Evolutionary conservation across 306 rosid species (phyloP).

Genomic region (Abrus pulchellus): DNA sequence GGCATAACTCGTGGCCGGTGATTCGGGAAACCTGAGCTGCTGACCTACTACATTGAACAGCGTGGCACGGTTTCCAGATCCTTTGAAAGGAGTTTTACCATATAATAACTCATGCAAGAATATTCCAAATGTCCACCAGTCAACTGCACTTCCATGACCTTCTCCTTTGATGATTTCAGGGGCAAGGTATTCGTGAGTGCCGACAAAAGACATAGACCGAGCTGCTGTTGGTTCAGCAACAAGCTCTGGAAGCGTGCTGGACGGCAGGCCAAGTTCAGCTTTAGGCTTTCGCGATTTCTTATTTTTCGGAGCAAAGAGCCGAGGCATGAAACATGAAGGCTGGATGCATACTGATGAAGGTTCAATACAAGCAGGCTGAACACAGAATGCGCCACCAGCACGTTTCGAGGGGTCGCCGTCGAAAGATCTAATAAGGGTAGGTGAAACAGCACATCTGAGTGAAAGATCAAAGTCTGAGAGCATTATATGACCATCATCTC

Average conservation of each 20-base stretch:
- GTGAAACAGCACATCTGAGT: constrained; percentile 57
- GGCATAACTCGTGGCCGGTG: constrained; percentile 83
- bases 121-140: constrained; percentile 72
- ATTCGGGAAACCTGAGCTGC: constrained; percentile 81
- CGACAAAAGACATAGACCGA: constrained; percentile 64
- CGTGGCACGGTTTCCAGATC: constrained; percentile 93
- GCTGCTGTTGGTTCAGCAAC: constrained; percentile 67
- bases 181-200: constrained; percentile 67
- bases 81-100: constrained; percentile 68
- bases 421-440: constrained; percentile 49
- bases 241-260: constrained; percentile 60
- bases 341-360: constrained; percentile 67
- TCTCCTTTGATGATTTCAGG: constrained; percentile 69
- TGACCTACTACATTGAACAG: constrained; percentile 95
- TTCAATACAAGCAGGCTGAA: constrained; percentile 58
- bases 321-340: constrained; percentile 61
- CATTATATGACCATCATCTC: constrained; percentile 72
- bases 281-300: constrained; percentile 56
- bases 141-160: constrained; percentile 73
- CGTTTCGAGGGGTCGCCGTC: constrained; percentile 53
- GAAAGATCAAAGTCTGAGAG: constrained; percentile 62
- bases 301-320: constrained; percentile 50
- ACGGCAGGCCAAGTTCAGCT: constrained; percentile 46
- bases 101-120: constrained; percentile 62
- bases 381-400: constrained; percentile 55